Base-by-base conservation (phyloP, 2,329 filamentous ascomycete genomes). In the Lecanicillium sp. region DNA sequence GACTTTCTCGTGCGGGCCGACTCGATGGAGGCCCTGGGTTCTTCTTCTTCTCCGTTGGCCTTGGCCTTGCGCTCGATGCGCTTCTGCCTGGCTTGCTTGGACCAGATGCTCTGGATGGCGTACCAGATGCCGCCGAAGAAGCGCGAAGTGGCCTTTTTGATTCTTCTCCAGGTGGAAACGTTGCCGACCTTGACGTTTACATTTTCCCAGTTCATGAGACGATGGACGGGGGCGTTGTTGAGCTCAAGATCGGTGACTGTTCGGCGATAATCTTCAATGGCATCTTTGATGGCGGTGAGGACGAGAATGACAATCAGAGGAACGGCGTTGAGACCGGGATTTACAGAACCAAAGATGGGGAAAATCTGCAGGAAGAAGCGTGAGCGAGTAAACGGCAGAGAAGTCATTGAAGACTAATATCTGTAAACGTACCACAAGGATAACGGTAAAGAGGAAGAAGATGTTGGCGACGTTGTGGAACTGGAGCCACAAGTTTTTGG, bases 391-490 rank as follows among this genome's bases (percentile, higher is more conserved):
- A 39, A n/a, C n/a, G n/a, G 49, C 30, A 27, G 17, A 55, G 47
- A 50, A 15, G 50, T 47, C 50, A 27, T 54, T 48, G 32, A 44
- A 29, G 6, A 41, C 17, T 7, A 33, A 30, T 6, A 17, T 2
- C 4, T 3, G 15, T 12, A 23, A 23, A 64, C 90, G 76, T 84
- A 97, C 93, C 61, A 85, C 84, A 51, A 98, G 78, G 62, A 98
- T 95, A 63, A 96, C 90, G 59, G 91, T 79, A 70, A 97, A 96
- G 58, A 97, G 75, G 77, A 98, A 98, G 71, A 97, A 98, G 46
- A 97, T 85, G 67, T 98, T 98, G 62, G 93, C 93, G 60, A 98
- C 86, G 62, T 97, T 97, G 69, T 98, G 91, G 63, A 98, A 97
- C 67, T 98, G 94, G 55, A 95, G 88, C 82, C 85, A 98, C 61